Evolutionary conservation across 73 alveolate genomes (phyloP), one percentile per base, ranked within the genome.

Genomic region (Paramecium bursaria): DNA sequence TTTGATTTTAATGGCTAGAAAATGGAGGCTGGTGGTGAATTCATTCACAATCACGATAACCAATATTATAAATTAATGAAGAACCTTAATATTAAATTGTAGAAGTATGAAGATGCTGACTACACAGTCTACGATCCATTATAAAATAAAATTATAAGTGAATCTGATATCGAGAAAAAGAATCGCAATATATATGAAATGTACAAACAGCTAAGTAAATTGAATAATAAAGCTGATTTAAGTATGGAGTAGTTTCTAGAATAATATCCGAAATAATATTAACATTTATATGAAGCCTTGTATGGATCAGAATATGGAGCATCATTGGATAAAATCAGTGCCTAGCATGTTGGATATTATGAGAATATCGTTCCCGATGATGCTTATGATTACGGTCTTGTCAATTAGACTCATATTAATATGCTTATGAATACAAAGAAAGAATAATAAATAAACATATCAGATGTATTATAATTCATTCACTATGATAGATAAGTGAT

Each of bases 251-350:
- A 61, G 9, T 4, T 31, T 17, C 4, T 4, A 14, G 42, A 61
- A 35, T 7, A 19, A 31, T 61, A 61, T 15, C 25, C 25, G 5
- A 17, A 23, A 46, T 52, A 61, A 4, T 61, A 35, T 35, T 15
- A 35, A 10, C 80, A 61, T 35, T 61, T 33, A 17, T 61, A 35
- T 35, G 15, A 30, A 10, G 80, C 80, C 21, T 35, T 61, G 42
- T 61, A 61, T 61, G 80, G 80, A 19, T 21, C 50, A 35, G 80
- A 61, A 61, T 61, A 61, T 61, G 80, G 80, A n/a, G 80, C 80
- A 14, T 29, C 52, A 11, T 23, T 61, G 5, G 80, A 29, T 19
- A 35, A 61, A 17, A 61, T 61, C 15, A 54, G 80, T 14, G 80
- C 80, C 2, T 35, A 46, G 39, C 42, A 39, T 3, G 42, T 61